phyloP scores from a whole-genome alignment of 2,329 filamentous ascomycete species.

The Colletotrichum musicola region DNA sequence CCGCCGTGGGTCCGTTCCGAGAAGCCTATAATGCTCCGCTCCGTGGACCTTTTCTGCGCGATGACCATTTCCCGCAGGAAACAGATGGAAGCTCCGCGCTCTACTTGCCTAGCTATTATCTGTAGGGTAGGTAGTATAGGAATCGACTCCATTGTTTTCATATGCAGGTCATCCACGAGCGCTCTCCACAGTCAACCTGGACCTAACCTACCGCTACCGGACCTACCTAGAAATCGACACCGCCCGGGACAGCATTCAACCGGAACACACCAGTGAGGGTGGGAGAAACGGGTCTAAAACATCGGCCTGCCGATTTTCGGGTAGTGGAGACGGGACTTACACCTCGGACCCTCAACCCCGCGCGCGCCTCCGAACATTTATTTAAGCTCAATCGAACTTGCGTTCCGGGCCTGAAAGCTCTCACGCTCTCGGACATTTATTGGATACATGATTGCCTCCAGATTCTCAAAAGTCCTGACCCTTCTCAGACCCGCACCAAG shows the following conservation, averaged over 20 bases:
- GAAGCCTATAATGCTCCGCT: too few relatives aligned
- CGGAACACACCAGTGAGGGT: conserved; percentile 9
- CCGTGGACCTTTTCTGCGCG: too few relatives aligned
- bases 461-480: not conserved
- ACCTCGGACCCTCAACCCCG: conserved; percentile 25
- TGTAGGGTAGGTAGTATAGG: not conserved
- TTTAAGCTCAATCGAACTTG: conserved; percentile 6
- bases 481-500: conserved; percentile 1
- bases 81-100: too few relatives aligned
- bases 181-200: not conserved
- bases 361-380: conserved; percentile 17
- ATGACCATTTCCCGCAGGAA: too few relatives aligned
- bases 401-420: not conserved
- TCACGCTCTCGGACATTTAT: not conserved
- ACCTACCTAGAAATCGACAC: not conserved
- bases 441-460: conserved; percentile 9
- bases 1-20: too few relatives aligned
- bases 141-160: conserved; percentile 3
- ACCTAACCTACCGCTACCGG: conserved; percentile 5
- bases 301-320: conserved; percentile 37
- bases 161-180: conserved; percentile 1
- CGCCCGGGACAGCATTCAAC: conserved; percentile 38
- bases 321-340: conserved; percentile 36
- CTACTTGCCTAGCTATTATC: too few relatives aligned
- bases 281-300: conserved; percentile 8